Evolutionary conservation across 2,329 filamentous ascomycete genomes (phyloP), one percentile per base, ranked within the genome.

Genomic region (Penicillium sp.): DNA sequence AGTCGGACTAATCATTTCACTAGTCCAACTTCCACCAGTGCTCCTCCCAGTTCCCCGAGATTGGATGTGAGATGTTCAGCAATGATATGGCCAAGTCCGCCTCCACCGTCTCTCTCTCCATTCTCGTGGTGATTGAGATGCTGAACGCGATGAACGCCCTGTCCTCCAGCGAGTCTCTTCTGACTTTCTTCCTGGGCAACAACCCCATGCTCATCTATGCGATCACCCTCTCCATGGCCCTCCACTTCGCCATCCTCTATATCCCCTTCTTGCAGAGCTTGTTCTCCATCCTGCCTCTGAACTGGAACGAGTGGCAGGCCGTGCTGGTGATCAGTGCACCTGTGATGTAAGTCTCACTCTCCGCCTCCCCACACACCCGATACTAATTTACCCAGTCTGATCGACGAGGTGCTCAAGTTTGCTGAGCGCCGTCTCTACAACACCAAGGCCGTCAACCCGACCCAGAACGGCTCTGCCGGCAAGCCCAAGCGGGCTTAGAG

Each of bases 161-260:
- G 31, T 97, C 92, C 1, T 96, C 92, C 1, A 96, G 91, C 74
- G 94, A 99, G 77, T 96, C 91, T 14, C 86, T 99, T 11, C 77
- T 99, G 52, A 97, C 92, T 2, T 84, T 99, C 59, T 93, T 92
- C 9, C 81, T 99, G n/a, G 97, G 93, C 93, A 86, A 93, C 71
- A 99, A 99, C 79, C 94, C 96, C 88, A 94, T 96, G 83, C 87
- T 99, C 16, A 91, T 99, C 52, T 96, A 96, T 67, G 95, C 94
- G 59, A 96, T 99, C 70, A 81, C 84, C 10, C 80, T 99, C 59
- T 96, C 91, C 38, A 99, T 99, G 94, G 86, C 86, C 1, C 83
- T 99, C 53, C 94, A 99, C 81, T 97, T 97, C 74, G 90, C 87
- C 22, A 87, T 99, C 47, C 83, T 99, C 36, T 99, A 99, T 77